Conservation (phyloP, 176 grass and related monocot species). For the Oryza longistaminata region DNA sequence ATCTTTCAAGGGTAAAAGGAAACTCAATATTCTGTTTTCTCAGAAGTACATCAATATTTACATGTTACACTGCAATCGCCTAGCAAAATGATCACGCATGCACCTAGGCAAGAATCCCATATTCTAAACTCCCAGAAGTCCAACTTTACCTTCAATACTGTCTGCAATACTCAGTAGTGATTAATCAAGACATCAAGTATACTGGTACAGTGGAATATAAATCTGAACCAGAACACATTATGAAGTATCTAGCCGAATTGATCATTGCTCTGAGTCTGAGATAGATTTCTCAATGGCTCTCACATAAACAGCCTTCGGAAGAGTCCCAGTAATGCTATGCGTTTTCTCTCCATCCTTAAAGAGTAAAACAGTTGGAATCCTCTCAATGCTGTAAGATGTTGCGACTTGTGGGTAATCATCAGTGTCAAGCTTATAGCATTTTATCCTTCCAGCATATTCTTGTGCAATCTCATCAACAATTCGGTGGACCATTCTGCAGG, state of each 20-base stretch:
- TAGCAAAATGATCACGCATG: slow-evolving; percentile 30
- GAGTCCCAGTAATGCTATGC: slow-evolving; percentile 79
- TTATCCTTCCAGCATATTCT: slow-evolving; percentile 81
- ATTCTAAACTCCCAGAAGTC: slow-evolving; percentile 9
- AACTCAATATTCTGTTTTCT: background rate
- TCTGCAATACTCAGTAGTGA: slow-evolving; percentile 7
- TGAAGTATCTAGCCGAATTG: background rate
- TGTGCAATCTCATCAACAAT: slow-evolving; percentile 71
- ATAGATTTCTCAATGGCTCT: slow-evolving; percentile 81
- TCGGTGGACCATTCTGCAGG: slow-evolving; percentile 71
- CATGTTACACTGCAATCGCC: slow-evolving; percentile 30
- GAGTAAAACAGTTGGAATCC: slow-evolving; percentile 79
- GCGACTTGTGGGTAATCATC: slow-evolving; percentile 78
- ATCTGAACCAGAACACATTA: slow-evolving; percentile 22
- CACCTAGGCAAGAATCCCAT: slow-evolving; percentile 10
- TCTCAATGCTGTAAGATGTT: slow-evolving; percentile 51
- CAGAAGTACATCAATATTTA: slow-evolving; percentile 44
- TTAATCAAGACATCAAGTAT: slow-evolving; percentile 28
- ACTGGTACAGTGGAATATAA: slow-evolving; percentile 8
- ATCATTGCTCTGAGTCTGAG: slow-evolving; percentile 56
- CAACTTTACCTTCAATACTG: slow-evolving; percentile 34
- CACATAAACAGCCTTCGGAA: slow-evolving; percentile 78
- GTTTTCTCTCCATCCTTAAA: slow-evolving; percentile 91
- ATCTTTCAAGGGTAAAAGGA: slow-evolving; percentile 7
- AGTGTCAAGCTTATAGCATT: slow-evolving; percentile 73